Evolutionary conservation across 371 early-diverging fungal species (phyloP).

Genomic region (Mortierella sp.): DNA sequence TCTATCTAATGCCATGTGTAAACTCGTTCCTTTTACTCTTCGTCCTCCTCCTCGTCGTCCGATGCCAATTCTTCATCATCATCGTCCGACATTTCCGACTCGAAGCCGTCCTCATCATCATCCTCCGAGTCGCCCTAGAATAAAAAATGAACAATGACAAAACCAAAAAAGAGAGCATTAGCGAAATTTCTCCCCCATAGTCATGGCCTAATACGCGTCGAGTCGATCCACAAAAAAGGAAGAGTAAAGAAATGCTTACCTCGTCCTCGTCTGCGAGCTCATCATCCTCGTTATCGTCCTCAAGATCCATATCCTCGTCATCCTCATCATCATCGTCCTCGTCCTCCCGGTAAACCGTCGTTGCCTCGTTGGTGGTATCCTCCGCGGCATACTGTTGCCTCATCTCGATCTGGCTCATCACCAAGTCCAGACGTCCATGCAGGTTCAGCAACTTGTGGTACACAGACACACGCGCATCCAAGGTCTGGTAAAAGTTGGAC

Average conservation of each 20-base stretch:
- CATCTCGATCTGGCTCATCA: constrained; percentile 77
- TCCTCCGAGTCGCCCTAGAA: constrained; percentile 23
- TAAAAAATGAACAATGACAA: not conserved
- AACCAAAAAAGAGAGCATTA: not conserved
- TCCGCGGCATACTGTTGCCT: constrained; percentile 62
- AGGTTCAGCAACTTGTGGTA: constrained; percentile 76
- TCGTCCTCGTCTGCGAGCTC: constrained; percentile 58
- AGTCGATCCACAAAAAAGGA: not conserved
- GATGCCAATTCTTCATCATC: not conserved
- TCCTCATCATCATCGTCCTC: constrained; percentile 71
- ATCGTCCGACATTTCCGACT: constrained; percentile 52
- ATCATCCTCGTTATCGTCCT: constrained; percentile 56
- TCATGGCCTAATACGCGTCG: not conserved
- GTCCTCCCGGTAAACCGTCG: constrained; percentile 70
- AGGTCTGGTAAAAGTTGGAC: constrained; percentile 76
- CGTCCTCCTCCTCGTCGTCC: constrained; percentile 31
- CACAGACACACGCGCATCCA: constrained; percentile 73
- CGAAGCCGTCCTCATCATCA: constrained; percentile 46
- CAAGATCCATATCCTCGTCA: constrained; percentile 48
- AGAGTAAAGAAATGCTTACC: constrained; percentile 18
- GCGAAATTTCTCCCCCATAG: not conserved
- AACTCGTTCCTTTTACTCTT: constrained; percentile 21
- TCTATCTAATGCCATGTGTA: not conserved
- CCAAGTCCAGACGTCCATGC: constrained; percentile 84
- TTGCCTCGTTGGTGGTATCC: constrained; percentile 59